Evolutionary conservation across 805 yeast genomes (phyloP), one percentile per base, ranked within the genome.

Genomic region (Yamadazyma endophytica): DNA sequence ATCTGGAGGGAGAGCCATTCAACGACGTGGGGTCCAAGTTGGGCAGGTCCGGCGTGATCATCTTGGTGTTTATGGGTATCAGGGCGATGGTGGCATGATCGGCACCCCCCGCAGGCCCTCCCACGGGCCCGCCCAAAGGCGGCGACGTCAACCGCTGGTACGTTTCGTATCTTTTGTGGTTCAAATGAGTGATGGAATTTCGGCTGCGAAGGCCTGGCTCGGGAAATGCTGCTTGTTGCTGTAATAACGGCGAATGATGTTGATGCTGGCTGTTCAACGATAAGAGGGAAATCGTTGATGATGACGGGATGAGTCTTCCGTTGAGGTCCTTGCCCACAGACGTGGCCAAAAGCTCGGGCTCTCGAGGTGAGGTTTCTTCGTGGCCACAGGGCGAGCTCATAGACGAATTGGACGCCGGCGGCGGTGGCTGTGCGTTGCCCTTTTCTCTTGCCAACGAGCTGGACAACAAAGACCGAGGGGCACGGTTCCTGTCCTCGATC

Each of bases 1-100:
- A 73, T 29, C 73, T 50, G 4, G 79, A 72, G 1, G 81, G 81
- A 1, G 78, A 72, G 5, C 75, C 77, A 2, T 72, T 70, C 11
- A 74, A 29, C 4, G 77, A 71, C 1, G 69, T 63, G 2, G 81
- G 79, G 26, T 58, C 68, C 31, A 75, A 53, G 32, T 61, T 59
- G 0, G 80, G 80, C 1, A 78, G 72, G 31, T 70, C 77, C 0
- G 80, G 79, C 8, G 54, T 36, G 31, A 31, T 29, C 19, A 37
- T 40, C 36, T 28, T 40, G 37, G 36, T 22, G 13, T 33, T 35
- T 25, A 52, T 47, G 5, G 68, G 67, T 13, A 61, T 59, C 26
- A 17, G 28, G 22, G 16, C 21, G 17, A 18, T 13, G 24, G 20
- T 17, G 20, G 29, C 13, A 17, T 19, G 24, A 24, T 21, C 17